A percentile compares a stretch with the other conserved stretches of the same genome.
Conservation (phyloP, 2,329 filamentous ascomycete species). For the Colletotrichum sp. region DNA sequence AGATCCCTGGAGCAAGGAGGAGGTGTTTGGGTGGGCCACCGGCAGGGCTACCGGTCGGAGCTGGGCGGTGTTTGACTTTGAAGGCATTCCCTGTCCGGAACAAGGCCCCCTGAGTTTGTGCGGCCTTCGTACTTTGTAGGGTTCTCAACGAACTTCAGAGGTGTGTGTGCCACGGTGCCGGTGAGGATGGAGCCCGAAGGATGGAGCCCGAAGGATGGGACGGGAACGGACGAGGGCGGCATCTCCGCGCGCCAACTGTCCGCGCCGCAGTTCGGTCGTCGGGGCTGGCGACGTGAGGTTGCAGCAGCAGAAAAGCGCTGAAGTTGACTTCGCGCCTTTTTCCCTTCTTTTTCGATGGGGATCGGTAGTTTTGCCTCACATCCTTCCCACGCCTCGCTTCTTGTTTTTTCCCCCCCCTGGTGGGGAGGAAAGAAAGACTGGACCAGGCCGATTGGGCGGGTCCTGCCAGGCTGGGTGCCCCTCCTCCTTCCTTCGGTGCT, state of each 20-base stretch:
- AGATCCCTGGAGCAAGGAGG: background rate
- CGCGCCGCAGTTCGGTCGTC: background rate
- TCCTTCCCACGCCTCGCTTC: background rate
- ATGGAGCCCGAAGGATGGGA: background rate
- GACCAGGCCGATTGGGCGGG: background rate
- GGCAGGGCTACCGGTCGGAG: background rate
- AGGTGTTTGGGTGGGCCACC: background rate
- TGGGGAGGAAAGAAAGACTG: background rate
- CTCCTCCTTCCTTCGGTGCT: background rate
- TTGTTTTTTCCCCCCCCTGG: background rate
- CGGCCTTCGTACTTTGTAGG: background rate
- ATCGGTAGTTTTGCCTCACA: background rate
- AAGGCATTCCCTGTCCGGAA: constrained; percentile 9
- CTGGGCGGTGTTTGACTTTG: background rate
- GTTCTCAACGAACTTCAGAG: background rate
- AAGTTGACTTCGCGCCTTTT: background rate
- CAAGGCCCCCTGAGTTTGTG: background rate
- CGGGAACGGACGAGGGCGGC: background rate
- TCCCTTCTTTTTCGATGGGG: background rate
- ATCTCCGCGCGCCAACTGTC: constrained; percentile 1
- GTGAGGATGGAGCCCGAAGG: background rate
- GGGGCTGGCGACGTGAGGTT: constrained; percentile 3
- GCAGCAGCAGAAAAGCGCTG: background rate
- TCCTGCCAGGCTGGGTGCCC: background rate
- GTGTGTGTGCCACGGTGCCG: background rate